These are phyloP conservation scores for Oryza punctata DNA, from an alignment of 176 grass and related monocot genomes.

Conservation along the genomic window DNA sequence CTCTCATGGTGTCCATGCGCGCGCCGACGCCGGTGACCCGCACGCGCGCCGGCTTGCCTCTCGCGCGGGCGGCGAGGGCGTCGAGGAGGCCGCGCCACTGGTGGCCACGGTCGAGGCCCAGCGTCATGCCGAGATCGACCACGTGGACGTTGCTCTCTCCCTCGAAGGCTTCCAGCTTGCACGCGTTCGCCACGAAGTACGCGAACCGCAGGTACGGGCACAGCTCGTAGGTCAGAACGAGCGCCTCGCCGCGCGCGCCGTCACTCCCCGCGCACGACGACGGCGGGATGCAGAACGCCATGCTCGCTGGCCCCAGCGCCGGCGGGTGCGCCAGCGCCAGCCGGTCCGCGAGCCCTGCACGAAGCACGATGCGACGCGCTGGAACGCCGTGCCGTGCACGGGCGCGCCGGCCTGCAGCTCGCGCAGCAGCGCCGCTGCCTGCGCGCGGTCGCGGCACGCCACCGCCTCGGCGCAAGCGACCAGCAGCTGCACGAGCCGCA, in stretches of 20 bases:
- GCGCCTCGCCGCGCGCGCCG: slow-evolving; percentile 51
- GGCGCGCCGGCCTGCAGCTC: too few relatives aligned
- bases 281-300: slow-evolving; percentile 50
- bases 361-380: slow-evolving; percentile 78
- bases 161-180: slow-evolving; percentile 66
- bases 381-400: slow-evolving; percentile 70
- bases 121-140: slow-evolving; percentile 68
- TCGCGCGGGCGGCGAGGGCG: slow-evolving; percentile 37
- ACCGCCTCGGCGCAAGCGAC: slow-evolving; percentile 79
- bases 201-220: slow-evolving; percentile 79
- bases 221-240: slow-evolving; percentile 65
- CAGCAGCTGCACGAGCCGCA: slow-evolving; percentile 67
- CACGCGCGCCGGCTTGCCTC: slow-evolving; percentile 37
- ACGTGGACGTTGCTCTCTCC: slow-evolving; percentile 65
- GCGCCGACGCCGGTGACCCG: slow-evolving; percentile 54
- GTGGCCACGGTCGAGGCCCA: slow-evolving; percentile 49
- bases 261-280: slow-evolving; percentile 19
- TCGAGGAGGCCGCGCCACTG: slow-evolving; percentile 66
- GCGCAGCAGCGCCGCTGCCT: slow-evolving; percentile 50
- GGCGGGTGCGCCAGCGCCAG: slow-evolving; percentile 58
- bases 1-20: slow-evolving; percentile 36
- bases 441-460: slow-evolving; percentile 69
- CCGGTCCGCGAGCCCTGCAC: slow-evolving; percentile 66
- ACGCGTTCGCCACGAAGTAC: slow-evolving; percentile 71
- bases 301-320: slow-evolving; percentile 48